Conservation (phyloP, 2,329 filamentous ascomycete species). For the Pestalotiopsis sp. region DNA sequence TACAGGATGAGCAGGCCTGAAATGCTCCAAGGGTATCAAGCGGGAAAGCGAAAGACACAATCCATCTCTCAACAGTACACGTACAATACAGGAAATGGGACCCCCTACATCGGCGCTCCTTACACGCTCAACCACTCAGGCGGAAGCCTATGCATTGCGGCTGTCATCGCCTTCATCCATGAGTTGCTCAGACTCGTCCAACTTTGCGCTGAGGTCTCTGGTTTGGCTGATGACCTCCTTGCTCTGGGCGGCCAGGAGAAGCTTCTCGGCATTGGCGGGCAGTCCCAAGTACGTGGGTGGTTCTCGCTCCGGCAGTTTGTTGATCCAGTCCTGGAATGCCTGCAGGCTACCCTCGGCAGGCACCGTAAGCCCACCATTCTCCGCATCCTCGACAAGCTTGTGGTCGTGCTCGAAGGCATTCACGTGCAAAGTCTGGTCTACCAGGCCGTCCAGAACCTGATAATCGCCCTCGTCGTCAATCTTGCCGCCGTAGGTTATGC, state of each 20-base stretch:
- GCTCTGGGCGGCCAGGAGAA: conserved; percentile 87
- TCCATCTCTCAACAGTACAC: background rate
- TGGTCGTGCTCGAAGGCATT: conserved; percentile 91
- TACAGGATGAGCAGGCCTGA: background rate
- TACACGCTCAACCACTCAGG: background rate
- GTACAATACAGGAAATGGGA: background rate
- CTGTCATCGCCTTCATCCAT: conserved; percentile 61
- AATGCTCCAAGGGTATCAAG: conserved; percentile 1
- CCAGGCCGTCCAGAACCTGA: conserved; percentile 70
- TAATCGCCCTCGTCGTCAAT: conserved; percentile 92
- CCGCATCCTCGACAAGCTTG: conserved; percentile 74
- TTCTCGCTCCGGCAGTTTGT: conserved; percentile 88
- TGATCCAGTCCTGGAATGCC: conserved; percentile 91
- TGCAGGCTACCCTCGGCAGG: conserved; percentile 80
- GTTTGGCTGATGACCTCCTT: conserved; percentile 82
- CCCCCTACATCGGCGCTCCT: no score
- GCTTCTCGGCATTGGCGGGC: conserved; percentile 94
- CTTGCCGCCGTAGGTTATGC: conserved; percentile 97
- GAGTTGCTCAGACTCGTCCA: conserved; percentile 93
- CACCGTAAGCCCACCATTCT: conserved; percentile 65
- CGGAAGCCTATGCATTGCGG: background rate
- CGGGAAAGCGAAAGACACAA: background rate
- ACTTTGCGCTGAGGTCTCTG: conserved; percentile 79
- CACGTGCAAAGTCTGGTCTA: conserved; percentile 78
- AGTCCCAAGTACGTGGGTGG: conserved; percentile 93